Conservation (phyloP, 257 asterid species). For the Jacaranda copaia region DNA sequence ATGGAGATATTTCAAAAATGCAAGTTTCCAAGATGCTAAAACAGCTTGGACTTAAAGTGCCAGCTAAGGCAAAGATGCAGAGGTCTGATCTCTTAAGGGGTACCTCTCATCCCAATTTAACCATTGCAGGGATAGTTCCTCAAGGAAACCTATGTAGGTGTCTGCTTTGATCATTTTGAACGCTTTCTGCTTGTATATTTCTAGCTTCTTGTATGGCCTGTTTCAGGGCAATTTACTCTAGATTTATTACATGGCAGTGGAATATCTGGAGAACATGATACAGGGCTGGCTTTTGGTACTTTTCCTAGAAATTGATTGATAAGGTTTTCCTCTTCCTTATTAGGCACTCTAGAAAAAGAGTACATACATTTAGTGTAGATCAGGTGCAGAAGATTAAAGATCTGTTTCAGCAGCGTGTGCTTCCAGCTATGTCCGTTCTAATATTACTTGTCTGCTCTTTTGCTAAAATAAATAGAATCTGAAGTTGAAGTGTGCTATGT, state of each 20-base stretch:
- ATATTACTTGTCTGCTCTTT: conserved; percentile 23
- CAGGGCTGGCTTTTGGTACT: conserved; percentile 11
- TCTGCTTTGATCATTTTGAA: conserved; percentile 32
- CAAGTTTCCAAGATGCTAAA: conserved; percentile 61
- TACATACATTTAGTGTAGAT: conserved; percentile 69
- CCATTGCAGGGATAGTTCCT: conserved; percentile 42
- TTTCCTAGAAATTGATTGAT: conserved; percentile 17
- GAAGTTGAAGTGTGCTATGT: conserved; percentile 32
- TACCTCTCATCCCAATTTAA: conserved; percentile 38
- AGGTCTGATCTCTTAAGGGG: conserved; percentile 42
- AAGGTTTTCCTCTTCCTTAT: conserved; percentile 31
- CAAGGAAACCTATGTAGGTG: conserved; percentile 72
- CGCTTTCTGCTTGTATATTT: conserved; percentile 1
- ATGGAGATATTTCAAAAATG: conserved; percentile 57
- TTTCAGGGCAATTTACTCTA: conserved; percentile 20
- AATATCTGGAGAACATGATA: conserved; percentile 33
- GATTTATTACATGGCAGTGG: conserved; percentile 1
- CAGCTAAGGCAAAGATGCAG: conserved; percentile 55
- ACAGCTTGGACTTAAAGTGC: conserved; percentile 60
- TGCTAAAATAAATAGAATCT: conserved; percentile 30
- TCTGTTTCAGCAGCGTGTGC: conserved; percentile 83
- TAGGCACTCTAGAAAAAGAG: conserved; percentile 85
- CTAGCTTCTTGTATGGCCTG: conserved; percentile 20
- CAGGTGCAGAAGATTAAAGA: conserved; percentile 84
- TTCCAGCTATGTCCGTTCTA: conserved; percentile 25